These are phyloP conservation scores for Aspergillus oerlinghausenensis DNA, from an alignment of 2,329 filamentous ascomycete genomes.

Conservation along the genomic window DNA sequence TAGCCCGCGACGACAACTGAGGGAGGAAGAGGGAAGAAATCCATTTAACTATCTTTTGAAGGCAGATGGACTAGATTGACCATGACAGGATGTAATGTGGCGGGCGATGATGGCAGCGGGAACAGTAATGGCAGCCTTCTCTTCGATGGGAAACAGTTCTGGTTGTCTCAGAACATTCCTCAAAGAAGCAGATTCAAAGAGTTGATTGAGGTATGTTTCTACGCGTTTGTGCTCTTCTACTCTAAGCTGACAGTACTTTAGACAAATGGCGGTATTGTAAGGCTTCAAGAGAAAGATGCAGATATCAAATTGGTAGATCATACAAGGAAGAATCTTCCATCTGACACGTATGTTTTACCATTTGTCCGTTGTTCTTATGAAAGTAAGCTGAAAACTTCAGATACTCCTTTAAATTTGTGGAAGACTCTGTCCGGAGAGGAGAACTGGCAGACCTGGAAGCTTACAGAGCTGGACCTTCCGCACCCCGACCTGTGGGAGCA, in stretches of 20 bases:
- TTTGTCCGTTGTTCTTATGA: neutral
- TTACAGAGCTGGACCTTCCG: constrained; percentile 44
- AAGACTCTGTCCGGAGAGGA: constrained; percentile 48
- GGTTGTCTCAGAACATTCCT: constrained; percentile 53
- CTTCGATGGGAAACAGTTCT: constrained; percentile 55
- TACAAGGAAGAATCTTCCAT: constrained; percentile 44
- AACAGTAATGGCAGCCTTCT: constrained; percentile 26
- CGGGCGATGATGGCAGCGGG: neutral
- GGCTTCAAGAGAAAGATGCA: constrained; percentile 51
- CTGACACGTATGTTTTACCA: constrained; percentile 41
- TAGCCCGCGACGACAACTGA: neutral
- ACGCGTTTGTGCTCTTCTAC: neutral
- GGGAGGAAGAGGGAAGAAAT: neutral
- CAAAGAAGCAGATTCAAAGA: constrained; percentile 45
- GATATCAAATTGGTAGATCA: constrained; percentile 59
- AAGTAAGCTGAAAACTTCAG: constrained; percentile 22
- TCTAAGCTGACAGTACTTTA: constrained; percentile 16
- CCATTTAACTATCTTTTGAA: neutral
- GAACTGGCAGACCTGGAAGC: constrained; percentile 45
- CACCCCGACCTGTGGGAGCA: constrained; percentile 43
- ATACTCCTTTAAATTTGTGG: constrained; percentile 56
- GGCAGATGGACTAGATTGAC: neutral
- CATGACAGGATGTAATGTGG: neutral
- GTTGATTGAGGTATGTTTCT: constrained; percentile 41
- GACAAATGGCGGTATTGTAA: constrained; percentile 53